Evolutionary conservation across 1,284 basidiomycete species (phyloP).

Genomic region (Kalmanozyma brasiliensis): DNA sequence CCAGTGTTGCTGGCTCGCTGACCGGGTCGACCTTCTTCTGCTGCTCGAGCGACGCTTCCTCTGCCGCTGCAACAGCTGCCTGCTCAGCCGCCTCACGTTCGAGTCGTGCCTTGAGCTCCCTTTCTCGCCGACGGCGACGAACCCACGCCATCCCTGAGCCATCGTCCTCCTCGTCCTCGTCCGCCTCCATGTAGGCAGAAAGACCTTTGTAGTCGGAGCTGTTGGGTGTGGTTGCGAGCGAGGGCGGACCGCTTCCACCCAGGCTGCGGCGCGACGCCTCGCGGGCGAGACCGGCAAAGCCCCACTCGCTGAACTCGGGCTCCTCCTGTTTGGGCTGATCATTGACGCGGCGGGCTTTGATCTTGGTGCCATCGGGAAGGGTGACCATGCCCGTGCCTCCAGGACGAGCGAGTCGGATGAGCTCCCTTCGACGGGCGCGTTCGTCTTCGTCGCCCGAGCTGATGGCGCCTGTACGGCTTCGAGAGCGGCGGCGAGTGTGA

Average conservation of each 20-base stretch:
- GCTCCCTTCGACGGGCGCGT: slow-evolving; percentile 52
- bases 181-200: slow-evolving; percentile 25
- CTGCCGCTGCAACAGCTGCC: slow-evolving; percentile 9
- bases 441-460: slow-evolving; percentile 56
- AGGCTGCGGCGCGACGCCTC: slow-evolving; percentile 44
- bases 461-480: slow-evolving; percentile 41
- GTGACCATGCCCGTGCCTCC: slow-evolving; percentile 67
- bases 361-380: slow-evolving; percentile 63
- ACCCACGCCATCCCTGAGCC: slow-evolving; percentile 50
- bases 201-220: slow-evolving; percentile 33
- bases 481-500: slow-evolving; percentile 37
- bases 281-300: slow-evolving; percentile 62
- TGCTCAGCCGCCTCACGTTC: slow-evolving; percentile 30
- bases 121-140: slow-evolving; percentile 36
- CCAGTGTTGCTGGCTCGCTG: background rate
- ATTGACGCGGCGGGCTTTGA: slow-evolving; percentile 60
- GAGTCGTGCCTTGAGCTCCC: slow-evolving; percentile 33
- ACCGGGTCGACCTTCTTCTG: background rate
- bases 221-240: slow-evolving; percentile 45
- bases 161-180: slow-evolving; percentile 46
- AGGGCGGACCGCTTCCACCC: slow-evolving; percentile 37
- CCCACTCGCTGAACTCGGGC: slow-evolving; percentile 58
- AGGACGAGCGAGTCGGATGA: slow-evolving; percentile 59
- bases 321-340: slow-evolving; percentile 49
- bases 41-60: background rate